These are phyloP conservation scores for Phycomyces blakesleeanus DNA, from an alignment of 192 early-diverging fungal genomes.

Conservation along the genomic window DNA sequence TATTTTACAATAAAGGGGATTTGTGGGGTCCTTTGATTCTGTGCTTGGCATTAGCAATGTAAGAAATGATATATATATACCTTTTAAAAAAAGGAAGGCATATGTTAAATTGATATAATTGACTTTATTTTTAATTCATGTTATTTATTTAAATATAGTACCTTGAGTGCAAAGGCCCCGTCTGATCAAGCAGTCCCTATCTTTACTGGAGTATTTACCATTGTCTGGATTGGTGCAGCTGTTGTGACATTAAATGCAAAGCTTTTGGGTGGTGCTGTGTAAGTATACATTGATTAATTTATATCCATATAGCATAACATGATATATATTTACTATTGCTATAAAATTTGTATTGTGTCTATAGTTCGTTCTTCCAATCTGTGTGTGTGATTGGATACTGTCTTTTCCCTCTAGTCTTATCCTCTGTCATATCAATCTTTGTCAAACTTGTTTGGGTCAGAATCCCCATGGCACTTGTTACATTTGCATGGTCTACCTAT, in stretches of 20 bases:
- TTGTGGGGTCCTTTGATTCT: conserved; percentile 95
- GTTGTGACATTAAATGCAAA: conserved; percentile 95
- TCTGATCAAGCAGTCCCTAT: conserved; percentile 77
- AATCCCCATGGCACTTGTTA: conserved; percentile 66
- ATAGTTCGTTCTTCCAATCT: conserved; percentile 91
- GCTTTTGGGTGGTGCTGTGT: conserved; percentile 88
- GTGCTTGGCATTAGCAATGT: conserved; percentile 82
- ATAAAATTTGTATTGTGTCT: too few relatives aligned
- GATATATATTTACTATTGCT: too few relatives aligned
- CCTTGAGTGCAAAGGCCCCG: conserved; percentile 75
- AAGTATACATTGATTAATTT: conserved; percentile 33
- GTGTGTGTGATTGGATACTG: conserved; percentile 98
- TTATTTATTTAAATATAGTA: conserved; percentile 14
- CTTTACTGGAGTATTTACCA: conserved; percentile 90
- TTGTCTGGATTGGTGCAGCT: conserved; percentile 89
- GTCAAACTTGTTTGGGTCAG: conserved; percentile 63
- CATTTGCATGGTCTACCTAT: conserved; percentile 85
- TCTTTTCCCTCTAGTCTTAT: conserved; percentile 85
- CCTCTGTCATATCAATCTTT: conserved; percentile 69
- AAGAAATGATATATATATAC: too few relatives aligned
- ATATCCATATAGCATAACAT: too few relatives aligned
- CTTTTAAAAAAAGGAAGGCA: too few relatives aligned
- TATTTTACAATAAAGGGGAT: conserved; percentile 70
- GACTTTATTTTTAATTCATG: background rate
- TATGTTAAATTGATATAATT: background rate